Evolutionary conservation across 1,139 yeast species (phyloP).

Genomic region (Pichia terricola): DNA sequence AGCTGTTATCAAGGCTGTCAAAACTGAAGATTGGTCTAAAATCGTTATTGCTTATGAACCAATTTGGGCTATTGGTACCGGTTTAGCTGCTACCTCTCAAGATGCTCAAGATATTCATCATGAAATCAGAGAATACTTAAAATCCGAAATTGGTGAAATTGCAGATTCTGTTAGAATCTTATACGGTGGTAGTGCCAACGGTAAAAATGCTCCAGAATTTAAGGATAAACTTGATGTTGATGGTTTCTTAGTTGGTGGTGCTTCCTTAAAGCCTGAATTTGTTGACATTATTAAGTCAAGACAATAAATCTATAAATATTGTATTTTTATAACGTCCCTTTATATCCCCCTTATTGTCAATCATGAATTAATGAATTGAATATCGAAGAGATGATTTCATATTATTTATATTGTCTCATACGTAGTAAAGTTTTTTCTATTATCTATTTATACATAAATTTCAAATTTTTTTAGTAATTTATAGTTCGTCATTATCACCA

Average conservation of each 20-base stretch:
- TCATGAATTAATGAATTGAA: background rate
- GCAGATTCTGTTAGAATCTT: conserved; percentile 81
- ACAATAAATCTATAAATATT: conserved; percentile 35
- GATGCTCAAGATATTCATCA: conserved; percentile 96
- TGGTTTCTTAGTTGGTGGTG: conserved; percentile 99
- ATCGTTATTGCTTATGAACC: conserved; percentile 98
- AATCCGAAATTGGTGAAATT: conserved; percentile 68
- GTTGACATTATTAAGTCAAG: conserved; percentile 91
- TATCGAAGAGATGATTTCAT: too few relatives aligned
- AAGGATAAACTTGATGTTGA: conserved; percentile 90
- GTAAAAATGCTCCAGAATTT: conserved; percentile 84
- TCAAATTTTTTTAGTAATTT: too few relatives aligned
- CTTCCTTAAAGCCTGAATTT: conserved; percentile 96
- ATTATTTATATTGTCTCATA: background rate
- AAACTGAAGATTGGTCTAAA: conserved; percentile 68
- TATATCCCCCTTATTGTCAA: too few relatives aligned
- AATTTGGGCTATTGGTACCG: conserved; percentile 99
- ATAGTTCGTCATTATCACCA: conserved; percentile 1
- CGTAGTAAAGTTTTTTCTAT: too few relatives aligned
- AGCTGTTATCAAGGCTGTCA: conserved; percentile 74
- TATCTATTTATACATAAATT: too few relatives aligned
- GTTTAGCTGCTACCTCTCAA: conserved; percentile 96
- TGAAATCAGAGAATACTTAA: conserved; percentile 75
- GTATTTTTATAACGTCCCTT: background rate
- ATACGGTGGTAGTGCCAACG: conserved; percentile 98